Percentiles rank a stretch among this genome's conserved stretches.
phyloP scores from a whole-genome alignment of 441 rosid species.

The Aquilaria agallochum region DNA sequence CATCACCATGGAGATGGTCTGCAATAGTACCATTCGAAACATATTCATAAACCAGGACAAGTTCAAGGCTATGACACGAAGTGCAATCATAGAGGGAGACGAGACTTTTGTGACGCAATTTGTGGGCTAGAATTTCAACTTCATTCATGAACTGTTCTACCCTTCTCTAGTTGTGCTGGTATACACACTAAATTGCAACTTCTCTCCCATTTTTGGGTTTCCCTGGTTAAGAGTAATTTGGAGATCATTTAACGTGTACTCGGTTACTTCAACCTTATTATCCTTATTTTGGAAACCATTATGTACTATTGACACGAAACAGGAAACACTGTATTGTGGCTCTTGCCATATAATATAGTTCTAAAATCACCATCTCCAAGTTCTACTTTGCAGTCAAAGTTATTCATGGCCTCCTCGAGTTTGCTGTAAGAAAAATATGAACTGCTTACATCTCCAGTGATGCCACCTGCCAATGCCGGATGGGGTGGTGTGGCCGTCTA shows the following conservation, averaged over 20 bases:
- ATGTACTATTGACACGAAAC: background rate
- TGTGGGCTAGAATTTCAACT: conserved; percentile 57
- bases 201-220: conserved; percentile 66
- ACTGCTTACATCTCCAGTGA: conserved; percentile 8
- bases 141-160: conserved; percentile 70
- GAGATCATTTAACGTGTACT: conserved; percentile 7
- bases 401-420: conserved; percentile 60
- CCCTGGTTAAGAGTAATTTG: conserved; percentile 28
- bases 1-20: conserved; percentile 62
- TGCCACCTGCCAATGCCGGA: too few species aligned
- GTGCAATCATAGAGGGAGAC: conserved; percentile 79
- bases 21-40: conserved; percentile 69
- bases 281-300: background rate
- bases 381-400: conserved; percentile 40
- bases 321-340: background rate
- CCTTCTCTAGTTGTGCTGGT: conserved; percentile 48
- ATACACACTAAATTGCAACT: conserved; percentile 73
- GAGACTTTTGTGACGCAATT: conserved; percentile 58
- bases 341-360: conserved; percentile 59
- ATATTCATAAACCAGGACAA: conserved; percentile 73
- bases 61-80: conserved; percentile 56
- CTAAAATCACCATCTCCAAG: conserved; percentile 81
- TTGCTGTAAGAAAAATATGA: conserved; percentile 51
- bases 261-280: background rate
- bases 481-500: too few species aligned